Evolutionary conservation across 2,329 filamentous ascomycete genomes (phyloP), one percentile per base, ranked within the genome.

Genomic region (Biscogniauxia mediterranea): DNA sequence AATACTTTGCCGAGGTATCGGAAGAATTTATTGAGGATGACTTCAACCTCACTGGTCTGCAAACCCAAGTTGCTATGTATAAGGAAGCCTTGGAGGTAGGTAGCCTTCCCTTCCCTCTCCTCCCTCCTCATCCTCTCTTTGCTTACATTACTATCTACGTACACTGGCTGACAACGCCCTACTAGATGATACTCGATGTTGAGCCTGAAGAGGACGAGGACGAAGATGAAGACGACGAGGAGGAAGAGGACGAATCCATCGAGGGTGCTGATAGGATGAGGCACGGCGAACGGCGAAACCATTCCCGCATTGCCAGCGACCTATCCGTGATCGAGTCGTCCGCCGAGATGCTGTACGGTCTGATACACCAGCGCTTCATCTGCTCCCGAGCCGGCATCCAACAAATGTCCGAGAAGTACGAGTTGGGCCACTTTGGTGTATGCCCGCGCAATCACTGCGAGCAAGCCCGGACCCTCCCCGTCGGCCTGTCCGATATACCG

Each of bases 11-110:
- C 65, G 95, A 99, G 81, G 94, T 99, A 56, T 95, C 92, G 53
- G 95, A 99, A 79, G 95, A 99, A 73, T 99, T 99, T 72, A 98
- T 99, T 74, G 95, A 99, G 77, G 95, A 99, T 87, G 95, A 99
- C 78, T 99, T 99, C 83, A 99, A 99, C 78, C 83, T 99, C 67
- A 99, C 95, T 0, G 95, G 95, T 55, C 83, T 99, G 71, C 93
- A 97, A 78, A 91, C 89, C 62, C 94, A 98, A 79, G 95, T 99
- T 57, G 90, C 92, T 66, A 97, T 97, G 91, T 99, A 99, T 78
- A 99, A 98, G 79, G 95, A 99, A 79, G 95, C 95, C 13, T 81
- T 99, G 66, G 95, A 99, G 82, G 86, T 89, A 78, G 56, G 71
- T 55, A 3, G n/a, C 52, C 8, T 56, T 51, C 38, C 25, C 8